A percentile compares a stretch with the other conserved stretches of the same genome.
Conservation (phyloP, 2,329 filamentous ascomycete genomes). For the Fusarium tjaetaba region DNA sequence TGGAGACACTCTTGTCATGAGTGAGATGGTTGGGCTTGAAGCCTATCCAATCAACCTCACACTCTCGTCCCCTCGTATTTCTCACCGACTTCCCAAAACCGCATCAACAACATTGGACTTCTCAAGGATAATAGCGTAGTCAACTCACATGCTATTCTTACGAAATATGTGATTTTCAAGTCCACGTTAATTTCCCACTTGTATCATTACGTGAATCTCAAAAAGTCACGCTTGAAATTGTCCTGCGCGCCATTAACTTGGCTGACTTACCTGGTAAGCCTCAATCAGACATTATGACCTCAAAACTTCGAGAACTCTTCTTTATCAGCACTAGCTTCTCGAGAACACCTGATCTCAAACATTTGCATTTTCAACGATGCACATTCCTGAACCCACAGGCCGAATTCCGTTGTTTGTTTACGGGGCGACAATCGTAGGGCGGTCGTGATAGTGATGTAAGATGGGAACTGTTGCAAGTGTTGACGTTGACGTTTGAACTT, state of each 20-base stretch:
- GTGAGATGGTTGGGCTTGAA: neutral
- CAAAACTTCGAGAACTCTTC: neutral
- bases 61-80: neutral
- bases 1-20: neutral
- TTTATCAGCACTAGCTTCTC: neutral
- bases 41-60: neutral
- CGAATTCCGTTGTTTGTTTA: neutral
- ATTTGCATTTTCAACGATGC: neutral
- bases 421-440: neutral
- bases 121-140: neutral
- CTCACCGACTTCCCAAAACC: neutral
- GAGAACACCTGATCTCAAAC: neutral
- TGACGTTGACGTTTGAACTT: neutral
- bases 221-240: neutral
- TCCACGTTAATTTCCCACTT: neutral
- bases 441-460: neutral
- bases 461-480: neutral
- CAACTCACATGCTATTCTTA: neutral
- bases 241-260: neutral
- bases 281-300: neutral
- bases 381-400: neutral
- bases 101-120: neutral
- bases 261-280: neutral
- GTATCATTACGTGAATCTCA: neutral
- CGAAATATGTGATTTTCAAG: neutral